Evolutionary conservation across 2,329 filamentous ascomycete genomes (phyloP).

Genomic region (Pestalotiopsis sp.): DNA sequence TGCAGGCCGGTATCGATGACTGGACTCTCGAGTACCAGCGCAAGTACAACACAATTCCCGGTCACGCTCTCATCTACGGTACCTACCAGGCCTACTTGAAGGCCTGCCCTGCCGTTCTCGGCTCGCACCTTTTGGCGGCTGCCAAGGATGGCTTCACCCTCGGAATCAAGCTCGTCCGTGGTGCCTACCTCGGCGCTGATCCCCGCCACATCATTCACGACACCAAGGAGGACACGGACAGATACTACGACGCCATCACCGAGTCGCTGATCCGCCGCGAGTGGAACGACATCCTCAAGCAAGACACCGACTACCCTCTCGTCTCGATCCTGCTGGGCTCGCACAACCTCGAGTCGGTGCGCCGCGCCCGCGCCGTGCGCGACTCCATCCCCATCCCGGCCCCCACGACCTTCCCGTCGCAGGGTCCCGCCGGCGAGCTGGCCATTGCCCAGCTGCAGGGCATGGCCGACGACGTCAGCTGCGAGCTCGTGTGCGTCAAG

Average conservation of each 20-base stretch:
- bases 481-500: constrained; percentile 50
- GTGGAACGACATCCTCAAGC: constrained; percentile 60
- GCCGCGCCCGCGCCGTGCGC: constrained; percentile 55
- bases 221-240: constrained; percentile 72
- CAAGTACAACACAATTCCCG: constrained; percentile 68
- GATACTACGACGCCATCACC: constrained; percentile 72
- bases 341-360: constrained; percentile 78
- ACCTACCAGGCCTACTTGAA: constrained; percentile 82
- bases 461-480: constrained; percentile 93
- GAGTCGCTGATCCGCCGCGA: constrained; percentile 66
- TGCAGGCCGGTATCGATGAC: constrained; percentile 79
- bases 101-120: constrained; percentile 58
- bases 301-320: constrained; percentile 52
- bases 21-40: constrained; percentile 80
- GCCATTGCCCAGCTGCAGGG: constrained; percentile 84
- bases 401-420: constrained; percentile 29
- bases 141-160: constrained; percentile 64
- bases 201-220: constrained; percentile 72
- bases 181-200: constrained; percentile 73
- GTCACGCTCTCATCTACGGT: constrained; percentile 74
- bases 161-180: constrained; percentile 76
- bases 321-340: constrained; percentile 75
- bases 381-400: constrained; percentile 32
- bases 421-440: constrained; percentile 41
- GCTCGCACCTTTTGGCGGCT: constrained; percentile 62